A percentile compares a stretch with the other conserved stretches of the same genome.
Conservation (phyloP, 139 green algal genomes). For the Marvania coccoides region DNA sequence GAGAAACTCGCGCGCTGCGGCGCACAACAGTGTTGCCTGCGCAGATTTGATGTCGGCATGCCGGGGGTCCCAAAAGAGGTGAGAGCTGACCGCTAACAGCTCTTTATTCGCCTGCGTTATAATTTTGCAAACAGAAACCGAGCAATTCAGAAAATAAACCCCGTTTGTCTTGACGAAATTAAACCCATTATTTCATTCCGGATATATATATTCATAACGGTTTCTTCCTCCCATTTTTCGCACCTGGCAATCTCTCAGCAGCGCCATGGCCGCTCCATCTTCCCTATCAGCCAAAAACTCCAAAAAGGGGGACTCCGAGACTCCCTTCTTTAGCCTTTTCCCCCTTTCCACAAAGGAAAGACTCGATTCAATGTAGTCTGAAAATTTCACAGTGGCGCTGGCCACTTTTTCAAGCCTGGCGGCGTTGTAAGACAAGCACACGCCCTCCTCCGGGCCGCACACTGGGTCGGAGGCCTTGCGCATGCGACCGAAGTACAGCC, state of each 20-base stretch:
- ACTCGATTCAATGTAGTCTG: too few relatives aligned
- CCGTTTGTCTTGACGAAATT: too few relatives aligned
- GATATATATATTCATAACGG: too few relatives aligned
- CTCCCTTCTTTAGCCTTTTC: too few relatives aligned
- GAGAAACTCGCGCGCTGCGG: neutral
- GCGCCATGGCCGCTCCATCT: slow-evolving; percentile 27
- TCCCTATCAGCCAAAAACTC: neutral
- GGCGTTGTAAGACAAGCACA: slow-evolving; percentile 28
- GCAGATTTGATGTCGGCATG: slow-evolving; percentile 41
- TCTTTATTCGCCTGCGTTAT: neutral
- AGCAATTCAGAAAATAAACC: too few relatives aligned
- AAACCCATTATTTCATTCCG: too few relatives aligned
- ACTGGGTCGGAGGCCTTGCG: neutral
- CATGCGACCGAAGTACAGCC: slow-evolving; percentile 16
- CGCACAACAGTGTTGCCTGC: slow-evolving; percentile 19
- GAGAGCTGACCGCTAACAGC: slow-evolving; percentile 34
- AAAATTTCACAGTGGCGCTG: neutral
- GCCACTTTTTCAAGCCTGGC: neutral
- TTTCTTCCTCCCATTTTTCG: too few relatives aligned
- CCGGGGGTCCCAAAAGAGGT: slow-evolving; percentile 49
- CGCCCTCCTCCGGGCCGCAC: slow-evolving; percentile 26
- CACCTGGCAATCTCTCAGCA: too few relatives aligned
- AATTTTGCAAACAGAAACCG: too few relatives aligned
- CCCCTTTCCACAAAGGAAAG: too few relatives aligned
- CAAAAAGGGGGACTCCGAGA: slow-evolving; percentile 7